A percentile compares a stretch with the other conserved stretches of the same genome.
phyloP scores from a whole-genome alignment of 345 rosid genomes.

The Bruguiera parviflora region DNA sequence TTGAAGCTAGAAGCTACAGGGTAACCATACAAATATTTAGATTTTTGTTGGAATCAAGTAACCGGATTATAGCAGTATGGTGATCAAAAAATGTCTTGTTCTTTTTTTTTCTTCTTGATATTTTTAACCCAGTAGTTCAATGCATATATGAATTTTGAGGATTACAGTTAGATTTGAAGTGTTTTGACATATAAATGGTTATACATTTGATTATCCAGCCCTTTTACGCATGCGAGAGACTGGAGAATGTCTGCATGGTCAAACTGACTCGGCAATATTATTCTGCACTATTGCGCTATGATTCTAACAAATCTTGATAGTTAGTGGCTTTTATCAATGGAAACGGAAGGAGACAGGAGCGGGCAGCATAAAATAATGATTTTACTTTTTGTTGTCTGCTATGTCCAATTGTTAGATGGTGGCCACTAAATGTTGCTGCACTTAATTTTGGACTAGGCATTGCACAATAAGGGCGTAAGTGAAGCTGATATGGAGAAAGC shows the following conservation, averaged over 20 bases:
- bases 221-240: neutral
- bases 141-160: neutral
- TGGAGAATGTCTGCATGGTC: neutral
- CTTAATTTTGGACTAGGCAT: conserved; percentile 44
- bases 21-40: neutral
- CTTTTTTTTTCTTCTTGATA: neutral
- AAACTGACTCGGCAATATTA: neutral
- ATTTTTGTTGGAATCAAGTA: neutral
- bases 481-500: conserved; percentile 54
- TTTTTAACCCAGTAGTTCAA: neutral
- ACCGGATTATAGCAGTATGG: neutral
- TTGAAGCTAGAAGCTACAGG: neutral
- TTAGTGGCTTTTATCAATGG: neutral
- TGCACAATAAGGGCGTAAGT: conserved; percentile 62
- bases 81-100: neutral
- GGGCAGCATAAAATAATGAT: conserved; percentile 1
- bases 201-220: neutral
- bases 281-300: neutral
- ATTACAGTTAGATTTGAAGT: neutral
- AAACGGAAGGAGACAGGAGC: neutral
- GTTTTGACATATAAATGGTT: neutral
- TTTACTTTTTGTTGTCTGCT: neutral
- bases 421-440: conserved; percentile 9
- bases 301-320: neutral
- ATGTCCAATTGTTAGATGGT: conserved; percentile 2